These are phyloP conservation scores for Colletotrichum sp. DNA, from an alignment of 2,329 filamentous ascomycete genomes.

Conservation along the genomic window DNA sequence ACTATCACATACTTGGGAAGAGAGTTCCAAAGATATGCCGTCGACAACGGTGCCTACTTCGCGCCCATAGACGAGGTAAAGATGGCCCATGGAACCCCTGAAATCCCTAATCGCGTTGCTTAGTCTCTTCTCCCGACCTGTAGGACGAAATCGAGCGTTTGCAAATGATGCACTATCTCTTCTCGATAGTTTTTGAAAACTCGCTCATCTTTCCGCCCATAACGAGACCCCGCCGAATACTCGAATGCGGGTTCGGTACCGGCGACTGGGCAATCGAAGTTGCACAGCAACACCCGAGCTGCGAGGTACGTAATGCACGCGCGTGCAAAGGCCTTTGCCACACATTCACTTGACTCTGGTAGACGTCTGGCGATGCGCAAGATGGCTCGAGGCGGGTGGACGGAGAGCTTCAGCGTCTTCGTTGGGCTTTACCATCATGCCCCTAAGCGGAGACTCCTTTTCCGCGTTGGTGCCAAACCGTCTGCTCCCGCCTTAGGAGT, in stretches of 20 bases:
- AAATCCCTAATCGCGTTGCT: not conserved
- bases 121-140: conserved; percentile 13
- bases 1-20: conserved; percentile 66
- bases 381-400: not conserved
- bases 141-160: conserved; percentile 74
- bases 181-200: conserved; percentile 68
- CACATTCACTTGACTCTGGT: not conserved
- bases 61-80: conserved; percentile 74
- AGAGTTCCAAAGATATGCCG: conserved; percentile 70
- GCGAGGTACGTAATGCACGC: conserved; percentile 58
- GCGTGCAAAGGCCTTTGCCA: not conserved
- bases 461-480: not conserved
- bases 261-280: conserved; percentile 74
- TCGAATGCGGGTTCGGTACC: conserved; percentile 78
- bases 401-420: not conserved
- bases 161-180: conserved; percentile 65
- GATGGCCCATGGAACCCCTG: not conserved
- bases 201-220: conserved; percentile 75
- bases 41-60: conserved; percentile 70
- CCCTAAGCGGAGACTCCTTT: not conserved
- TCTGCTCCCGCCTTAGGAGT: not conserved
- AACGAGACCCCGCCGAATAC: conserved; percentile 58
- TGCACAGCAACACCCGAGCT: conserved; percentile 66
- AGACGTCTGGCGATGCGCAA: not conserved
- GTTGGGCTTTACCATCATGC: not conserved